A percentile compares a stretch with the other conserved stretches of the same genome.
Evolutionary conservation across 2,329 filamentous ascomycete species (phyloP).

Genomic region (Neonectria sp.): DNA sequence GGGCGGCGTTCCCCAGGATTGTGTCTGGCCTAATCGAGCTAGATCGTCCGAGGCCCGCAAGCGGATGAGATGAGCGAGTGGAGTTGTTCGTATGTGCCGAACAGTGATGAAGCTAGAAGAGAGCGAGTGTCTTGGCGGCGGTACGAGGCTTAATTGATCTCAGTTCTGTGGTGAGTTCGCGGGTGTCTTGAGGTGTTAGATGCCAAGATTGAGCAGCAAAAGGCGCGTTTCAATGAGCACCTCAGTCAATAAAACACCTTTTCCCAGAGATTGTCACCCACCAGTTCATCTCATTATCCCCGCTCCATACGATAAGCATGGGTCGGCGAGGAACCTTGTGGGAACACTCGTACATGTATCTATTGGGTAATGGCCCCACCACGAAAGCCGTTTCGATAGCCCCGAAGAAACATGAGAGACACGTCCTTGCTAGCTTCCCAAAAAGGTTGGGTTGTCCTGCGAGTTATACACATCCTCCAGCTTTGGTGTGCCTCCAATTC

Average conservation of each 20-base stretch:
- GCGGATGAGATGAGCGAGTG: constrained; percentile 1
- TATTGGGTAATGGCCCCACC: constrained; percentile 30
- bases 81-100: not conserved
- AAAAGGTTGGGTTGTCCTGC: constrained; percentile 10
- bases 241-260: not conserved
- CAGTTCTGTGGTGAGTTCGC: too few species aligned
- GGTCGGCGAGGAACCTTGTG: constrained; percentile 14
- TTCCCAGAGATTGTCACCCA: not conserved
- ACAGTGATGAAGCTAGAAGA: not conserved
- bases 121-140: not conserved
- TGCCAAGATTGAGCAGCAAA: not conserved
- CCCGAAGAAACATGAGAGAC: constrained; percentile 7
- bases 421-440: constrained; percentile 15
- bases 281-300: constrained; percentile 10
- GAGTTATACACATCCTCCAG: not conserved
- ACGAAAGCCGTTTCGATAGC: not conserved
- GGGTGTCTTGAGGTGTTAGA: not conserved
- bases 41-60: constrained; percentile 26
- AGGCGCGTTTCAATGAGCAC: not conserved
- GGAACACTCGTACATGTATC: constrained; percentile 18
- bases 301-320: constrained; percentile 26
- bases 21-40: constrained; percentile 8
- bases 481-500: not conserved
- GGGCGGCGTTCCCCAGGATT: constrained; percentile 29
- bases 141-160: not conserved